Evolutionary conservation across 169 alveolate species (phyloP), one percentile per base, ranked within the genome.

Genomic region (Plasmodium vinckei): DNA sequence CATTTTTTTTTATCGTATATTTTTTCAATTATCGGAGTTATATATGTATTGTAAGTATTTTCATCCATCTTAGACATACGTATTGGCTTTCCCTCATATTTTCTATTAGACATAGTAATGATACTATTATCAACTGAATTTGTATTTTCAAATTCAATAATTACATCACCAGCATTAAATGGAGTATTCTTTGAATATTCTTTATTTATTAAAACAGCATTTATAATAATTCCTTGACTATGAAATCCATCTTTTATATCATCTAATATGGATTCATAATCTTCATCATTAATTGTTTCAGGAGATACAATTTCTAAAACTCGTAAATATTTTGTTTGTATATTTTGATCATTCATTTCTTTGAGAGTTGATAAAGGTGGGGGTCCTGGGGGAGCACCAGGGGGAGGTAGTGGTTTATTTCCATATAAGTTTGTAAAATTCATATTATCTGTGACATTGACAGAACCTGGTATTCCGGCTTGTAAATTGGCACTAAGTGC

Each of bases 191-290:
- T 92, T 59, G 67, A 89, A 92, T 93, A 94, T 49, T 91, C 61
- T 4, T 92, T 90, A 0, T 91, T 75, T 23, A 93, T 82, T 12
- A 92, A 89, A 56, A 92, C 82, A 13, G 94, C 90, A 10, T 79
- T 72, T 12, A 86, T 88, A 21, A 92, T 89, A 54, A 92, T 92
- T 5, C 96, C 96, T 56, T 93, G 95, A 23, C 73, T 88, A 21
- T 89, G 94, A 64, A 93, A 93, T 1, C 92, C 96, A 79, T 93
- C 95, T 54, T 72, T 82, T 49, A 93, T 94, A 73, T 93, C 96
- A 19, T 92, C 95, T 54, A 93, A 13, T 0, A 93, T 91, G 21
- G 92, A 89, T 9, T 88, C 51, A 51, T 87, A 92, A 46, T 93
- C 95, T 39, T 89, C 88, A 44, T 27, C 42, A 42, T 47, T 61